Evolutionary conservation across 306 rosid genomes (phyloP).

Genomic region (Cicer chorassanicum): DNA sequence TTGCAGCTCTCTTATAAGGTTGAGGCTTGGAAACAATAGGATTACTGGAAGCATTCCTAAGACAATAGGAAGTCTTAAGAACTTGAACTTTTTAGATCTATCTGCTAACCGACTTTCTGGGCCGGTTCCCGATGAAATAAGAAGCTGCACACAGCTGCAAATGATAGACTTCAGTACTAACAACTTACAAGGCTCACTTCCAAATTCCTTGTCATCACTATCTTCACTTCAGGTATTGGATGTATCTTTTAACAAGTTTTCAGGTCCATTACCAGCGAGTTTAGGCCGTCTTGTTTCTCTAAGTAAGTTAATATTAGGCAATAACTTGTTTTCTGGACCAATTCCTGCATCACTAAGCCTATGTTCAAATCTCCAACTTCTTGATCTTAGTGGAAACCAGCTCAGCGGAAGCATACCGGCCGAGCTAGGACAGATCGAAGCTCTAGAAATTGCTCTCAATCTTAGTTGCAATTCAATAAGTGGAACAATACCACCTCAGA

Average conservation of each 20-base stretch:
- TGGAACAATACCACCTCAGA: constrained; percentile 73
- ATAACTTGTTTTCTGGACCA: constrained; percentile 71
- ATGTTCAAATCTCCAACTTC: constrained; percentile 79
- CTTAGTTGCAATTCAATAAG: constrained; percentile 76
- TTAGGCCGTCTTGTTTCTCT: constrained; percentile 71
- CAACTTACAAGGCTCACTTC: constrained; percentile 69
- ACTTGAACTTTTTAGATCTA: constrained; percentile 81
- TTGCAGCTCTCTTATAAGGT: constrained; percentile 77
- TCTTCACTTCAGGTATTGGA: constrained; percentile 83
- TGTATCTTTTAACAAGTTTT: constrained; percentile 67
- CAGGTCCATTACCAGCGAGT: constrained; percentile 67
- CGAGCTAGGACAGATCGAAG: constrained; percentile 65
- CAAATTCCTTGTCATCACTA: constrained; percentile 67
- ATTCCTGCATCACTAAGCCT: constrained; percentile 76
- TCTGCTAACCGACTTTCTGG: constrained; percentile 76
- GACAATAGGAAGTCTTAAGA: constrained; percentile 65
- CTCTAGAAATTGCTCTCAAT: constrained; percentile 84
- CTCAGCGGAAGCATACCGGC: constrained; percentile 70
- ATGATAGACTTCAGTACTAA: constrained; percentile 84
- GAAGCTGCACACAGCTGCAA: constrained; percentile 70
- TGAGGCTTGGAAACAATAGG: constrained; percentile 80
- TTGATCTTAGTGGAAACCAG: constrained; percentile 86
- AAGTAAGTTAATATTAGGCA: constrained; percentile 73
- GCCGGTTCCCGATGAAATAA: constrained; percentile 78
- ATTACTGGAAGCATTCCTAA: constrained; percentile 75